Conservation (phyloP, 176 grass and related monocot species). For the Cenchrus purpureus region DNA sequence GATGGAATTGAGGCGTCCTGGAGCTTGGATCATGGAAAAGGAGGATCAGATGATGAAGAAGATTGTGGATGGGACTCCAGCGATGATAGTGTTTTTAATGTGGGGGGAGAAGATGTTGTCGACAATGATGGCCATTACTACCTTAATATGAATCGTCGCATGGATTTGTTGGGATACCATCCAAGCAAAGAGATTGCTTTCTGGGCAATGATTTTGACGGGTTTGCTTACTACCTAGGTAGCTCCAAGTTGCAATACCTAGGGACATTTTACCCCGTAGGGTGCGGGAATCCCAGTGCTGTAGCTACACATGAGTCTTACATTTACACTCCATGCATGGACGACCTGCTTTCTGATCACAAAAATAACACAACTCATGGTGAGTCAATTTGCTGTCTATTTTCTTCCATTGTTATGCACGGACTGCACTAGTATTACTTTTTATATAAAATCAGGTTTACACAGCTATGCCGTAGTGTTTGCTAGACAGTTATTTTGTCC, state of each 20-base stretch:
- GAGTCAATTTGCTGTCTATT: neutral
- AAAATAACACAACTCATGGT: neutral
- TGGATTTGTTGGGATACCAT: slow-evolving; percentile 19
- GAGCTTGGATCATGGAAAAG: neutral
- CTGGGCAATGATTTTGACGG: neutral
- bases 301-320: neutral
- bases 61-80: slow-evolving; percentile 12
- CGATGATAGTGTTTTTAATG: neutral
- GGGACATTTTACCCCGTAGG: neutral
- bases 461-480: neutral
- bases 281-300: neutral
- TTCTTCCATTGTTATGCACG: neutral
- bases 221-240: slow-evolving; percentile 16
- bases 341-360: neutral
- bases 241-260: slow-evolving; percentile 13
- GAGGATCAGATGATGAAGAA: neutral
- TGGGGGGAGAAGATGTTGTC: neutral
- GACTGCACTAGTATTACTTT: neutral
- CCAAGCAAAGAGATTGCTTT: slow-evolving; percentile 22
- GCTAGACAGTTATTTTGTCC: neutral
- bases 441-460: neutral
- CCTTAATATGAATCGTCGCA: neutral
- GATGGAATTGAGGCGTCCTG: neutral
- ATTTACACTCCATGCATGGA: slow-evolving; percentile 27
- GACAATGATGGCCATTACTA: neutral